Evolutionary conservation across 768 basidiomycete genomes (phyloP).

Genomic region (Neoboletus subvelutipes): DNA sequence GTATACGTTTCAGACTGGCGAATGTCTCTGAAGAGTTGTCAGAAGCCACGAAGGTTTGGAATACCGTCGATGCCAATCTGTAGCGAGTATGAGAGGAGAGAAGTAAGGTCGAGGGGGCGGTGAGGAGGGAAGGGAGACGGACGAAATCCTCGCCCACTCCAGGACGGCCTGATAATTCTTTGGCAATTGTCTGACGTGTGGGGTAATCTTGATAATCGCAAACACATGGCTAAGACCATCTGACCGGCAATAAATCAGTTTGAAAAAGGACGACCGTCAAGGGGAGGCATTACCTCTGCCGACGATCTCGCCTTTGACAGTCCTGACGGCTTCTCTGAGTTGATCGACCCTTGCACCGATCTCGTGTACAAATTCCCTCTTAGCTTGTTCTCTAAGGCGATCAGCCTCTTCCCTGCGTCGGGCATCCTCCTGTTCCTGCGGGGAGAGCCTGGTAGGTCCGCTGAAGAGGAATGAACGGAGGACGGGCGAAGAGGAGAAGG

Average conservation of each 20-base stretch:
- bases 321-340: slow-evolving; percentile 76
- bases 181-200: slow-evolving; percentile 75
- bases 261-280: not conserved
- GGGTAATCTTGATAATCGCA: slow-evolving; percentile 78
- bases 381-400: slow-evolving; percentile 79
- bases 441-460: slow-evolving; percentile 63
- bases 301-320: slow-evolving; percentile 93
- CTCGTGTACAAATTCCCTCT: slow-evolving; percentile 81
- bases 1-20: slow-evolving; percentile 83
- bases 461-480: slow-evolving; percentile 83
- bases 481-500: slow-evolving; percentile 83
- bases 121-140: slow-evolving; percentile 34
- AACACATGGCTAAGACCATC: slow-evolving; percentile 92
- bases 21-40: slow-evolving; percentile 92
- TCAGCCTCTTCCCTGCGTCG: slow-evolving; percentile 86
- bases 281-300: slow-evolving; percentile 59
- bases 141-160: slow-evolving; percentile 98
- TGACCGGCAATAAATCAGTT: slow-evolving; percentile 29
- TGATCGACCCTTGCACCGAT: slow-evolving; percentile 85
- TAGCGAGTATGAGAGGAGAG: slow-evolving; percentile 1
- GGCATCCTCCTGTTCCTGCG: slow-evolving; percentile 78
- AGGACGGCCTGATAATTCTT: slow-evolving; percentile 83
- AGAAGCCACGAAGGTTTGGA: slow-evolving; percentile 91
- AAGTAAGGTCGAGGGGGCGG: slow-evolving; percentile 6
- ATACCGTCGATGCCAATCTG: slow-evolving; percentile 94